phyloP scores from a whole-genome alignment of 139 green algal species.

The Chlorella sp. region DNA sequence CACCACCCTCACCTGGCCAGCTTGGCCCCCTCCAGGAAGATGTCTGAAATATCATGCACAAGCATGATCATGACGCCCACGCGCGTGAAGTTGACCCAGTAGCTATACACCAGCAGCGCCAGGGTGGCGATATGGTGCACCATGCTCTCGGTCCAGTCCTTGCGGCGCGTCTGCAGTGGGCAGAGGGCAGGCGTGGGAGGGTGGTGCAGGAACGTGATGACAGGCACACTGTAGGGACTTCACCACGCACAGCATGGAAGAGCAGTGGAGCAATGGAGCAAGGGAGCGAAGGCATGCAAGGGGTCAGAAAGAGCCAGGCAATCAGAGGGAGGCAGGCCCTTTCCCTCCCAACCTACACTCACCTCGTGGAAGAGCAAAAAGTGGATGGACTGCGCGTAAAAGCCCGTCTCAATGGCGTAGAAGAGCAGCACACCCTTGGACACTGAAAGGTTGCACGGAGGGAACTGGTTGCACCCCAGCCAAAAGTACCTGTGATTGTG shows the following conservation, averaged over 20 bases:
- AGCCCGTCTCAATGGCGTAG: constrained; percentile 75
- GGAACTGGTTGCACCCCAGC: constrained; percentile 49
- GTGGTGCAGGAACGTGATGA: too few species aligned
- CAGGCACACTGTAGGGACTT: not conserved
- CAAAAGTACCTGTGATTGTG: constrained; percentile 37
- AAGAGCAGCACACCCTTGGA: constrained; percentile 53
- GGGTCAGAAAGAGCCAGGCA: not conserved
- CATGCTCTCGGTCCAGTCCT: constrained; percentile 75
- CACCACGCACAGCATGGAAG: too few species aligned
- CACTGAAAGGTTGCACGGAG: constrained; percentile 50
- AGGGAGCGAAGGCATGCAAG: not conserved
- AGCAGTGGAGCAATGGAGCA: too few species aligned
- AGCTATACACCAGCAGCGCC: constrained; percentile 37
- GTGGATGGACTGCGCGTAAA: constrained; percentile 61
- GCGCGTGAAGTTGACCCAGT: constrained; percentile 60
- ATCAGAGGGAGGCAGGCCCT: too few species aligned
- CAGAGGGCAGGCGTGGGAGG: too few species aligned
- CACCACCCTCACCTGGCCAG: constrained; percentile 39
- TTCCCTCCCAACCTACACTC: not conserved
- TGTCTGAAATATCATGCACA: constrained; percentile 81
- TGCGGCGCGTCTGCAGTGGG: constrained; percentile 72
- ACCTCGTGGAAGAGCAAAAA: constrained; percentile 47
- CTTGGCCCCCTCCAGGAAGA: constrained; percentile 84
- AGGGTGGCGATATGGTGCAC: constrained; percentile 78
- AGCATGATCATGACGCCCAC: constrained; percentile 78